phyloP scores from a whole-genome alignment of 164 flowering plant genomes.

The Protea cynaroides region DNA sequence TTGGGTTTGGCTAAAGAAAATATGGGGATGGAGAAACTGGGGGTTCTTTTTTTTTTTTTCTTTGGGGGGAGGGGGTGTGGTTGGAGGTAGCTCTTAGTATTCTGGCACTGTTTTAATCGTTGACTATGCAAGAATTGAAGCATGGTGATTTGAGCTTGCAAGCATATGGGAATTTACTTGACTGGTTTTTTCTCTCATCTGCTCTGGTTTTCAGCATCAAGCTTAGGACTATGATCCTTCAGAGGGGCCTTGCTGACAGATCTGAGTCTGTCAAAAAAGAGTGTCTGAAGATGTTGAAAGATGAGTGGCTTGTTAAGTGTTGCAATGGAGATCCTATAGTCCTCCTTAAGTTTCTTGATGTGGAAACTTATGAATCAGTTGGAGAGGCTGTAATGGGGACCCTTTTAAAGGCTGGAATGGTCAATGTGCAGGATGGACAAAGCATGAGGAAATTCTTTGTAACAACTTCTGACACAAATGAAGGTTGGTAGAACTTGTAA shows the following conservation, averaged over 20 bases:
- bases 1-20: not conserved
- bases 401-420: slow-evolving; percentile 55
- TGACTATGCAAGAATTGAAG: no score
- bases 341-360: slow-evolving; percentile 92
- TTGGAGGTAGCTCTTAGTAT: no score
- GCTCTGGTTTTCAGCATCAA: slow-evolving; percentile 59
- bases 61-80: no score
- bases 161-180: not conserved
- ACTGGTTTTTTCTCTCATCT: slow-evolving; percentile 3
- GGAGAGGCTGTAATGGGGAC: slow-evolving; percentile 77
- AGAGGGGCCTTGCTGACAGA: slow-evolving; percentile 93
- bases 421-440: slow-evolving; percentile 42
- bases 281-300: slow-evolving; percentile 77
- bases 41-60: no score
- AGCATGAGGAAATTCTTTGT: slow-evolving; percentile 42
- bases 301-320: slow-evolving; percentile 77
- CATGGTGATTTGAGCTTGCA: not conserved
- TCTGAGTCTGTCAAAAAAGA: slow-evolving; percentile 63
- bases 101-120: no score
- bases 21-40: not conserved
- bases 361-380: slow-evolving; percentile 90
- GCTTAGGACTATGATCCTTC: slow-evolving; percentile 69
- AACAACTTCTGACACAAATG: slow-evolving; percentile 21
- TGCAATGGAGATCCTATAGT: slow-evolving; percentile 70
- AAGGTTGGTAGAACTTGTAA: slow-evolving; percentile 39